These are phyloP conservation scores for Aspergillus campestris DNA, from an alignment of 495 filamentous ascomycete genomes.

Conservation along the genomic window DNA sequence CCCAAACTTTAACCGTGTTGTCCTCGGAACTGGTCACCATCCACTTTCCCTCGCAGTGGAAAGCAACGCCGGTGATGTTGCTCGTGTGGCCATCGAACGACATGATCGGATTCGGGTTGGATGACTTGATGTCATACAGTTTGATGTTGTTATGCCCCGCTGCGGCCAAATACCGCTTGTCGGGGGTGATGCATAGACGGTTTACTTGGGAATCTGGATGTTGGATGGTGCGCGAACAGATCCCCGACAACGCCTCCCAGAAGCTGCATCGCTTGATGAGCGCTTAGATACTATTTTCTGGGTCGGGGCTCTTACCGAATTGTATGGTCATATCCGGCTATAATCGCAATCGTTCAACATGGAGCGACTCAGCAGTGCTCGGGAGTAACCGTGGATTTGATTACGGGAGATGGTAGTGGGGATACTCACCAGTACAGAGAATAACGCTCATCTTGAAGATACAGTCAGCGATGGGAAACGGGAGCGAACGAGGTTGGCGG, in stretches of 20 bases:
- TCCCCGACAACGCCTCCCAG: constrained; percentile 96
- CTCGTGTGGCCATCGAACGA: constrained; percentile 92
- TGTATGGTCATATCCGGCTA: constrained; percentile 97
- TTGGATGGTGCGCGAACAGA: constrained; percentile 95
- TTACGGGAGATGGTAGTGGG: neutral
- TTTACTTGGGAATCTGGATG: constrained; percentile 98
- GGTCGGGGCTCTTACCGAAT: constrained; percentile 63
- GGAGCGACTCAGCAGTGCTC: neutral
- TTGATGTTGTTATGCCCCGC: constrained; percentile 93
- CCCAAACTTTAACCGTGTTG: constrained; percentile 97
- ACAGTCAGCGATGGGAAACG: neutral
- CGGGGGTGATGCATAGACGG: constrained; percentile 93
- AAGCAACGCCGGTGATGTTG: constrained; percentile 93
- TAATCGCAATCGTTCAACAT: constrained; percentile 2
- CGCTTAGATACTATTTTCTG: neutral
- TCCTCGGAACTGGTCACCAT: constrained; percentile 99
- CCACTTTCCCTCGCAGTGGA: constrained; percentile 98
- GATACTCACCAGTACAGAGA: constrained; percentile 69
- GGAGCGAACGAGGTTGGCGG: constrained; percentile 1
- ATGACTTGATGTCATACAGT: constrained; percentile 95
- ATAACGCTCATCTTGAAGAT: constrained; percentile 67
- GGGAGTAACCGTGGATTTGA: too few relatives aligned
- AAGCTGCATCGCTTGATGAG: constrained; percentile 48
- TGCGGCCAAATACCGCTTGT: constrained; percentile 91
- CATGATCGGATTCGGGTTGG: constrained; percentile 84